Evolutionary conservation across 2,329 filamentous ascomycete genomes (phyloP).

Genomic region (Dryadomyces quercus-mongolicae): DNA sequence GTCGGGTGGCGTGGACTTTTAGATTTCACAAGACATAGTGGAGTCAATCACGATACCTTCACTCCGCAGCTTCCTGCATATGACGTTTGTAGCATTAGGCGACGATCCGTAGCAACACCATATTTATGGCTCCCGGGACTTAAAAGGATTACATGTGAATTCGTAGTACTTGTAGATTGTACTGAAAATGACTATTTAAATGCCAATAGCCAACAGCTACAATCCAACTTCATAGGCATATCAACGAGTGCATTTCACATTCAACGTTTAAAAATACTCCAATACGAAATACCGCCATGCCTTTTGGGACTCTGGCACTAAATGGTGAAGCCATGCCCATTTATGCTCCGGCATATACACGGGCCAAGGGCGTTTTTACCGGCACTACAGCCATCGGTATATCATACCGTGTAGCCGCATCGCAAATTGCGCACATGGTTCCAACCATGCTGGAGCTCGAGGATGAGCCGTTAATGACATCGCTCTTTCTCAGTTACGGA

Average conservation of each 20-base stretch:
- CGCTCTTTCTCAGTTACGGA: not conserved
- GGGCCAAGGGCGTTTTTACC: conserved; percentile 1
- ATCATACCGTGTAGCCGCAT: not conserved
- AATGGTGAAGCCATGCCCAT: conserved; percentile 1
- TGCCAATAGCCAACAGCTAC: too few relatives aligned
- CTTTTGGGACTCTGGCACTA: conserved; percentile 1
- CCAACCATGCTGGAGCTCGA: conserved; percentile 2
- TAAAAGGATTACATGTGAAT: too few relatives aligned
- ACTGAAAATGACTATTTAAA: too few relatives aligned
- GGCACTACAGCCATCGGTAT: not conserved
- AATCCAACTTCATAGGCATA: not conserved
- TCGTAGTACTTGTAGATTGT: too few relatives aligned
- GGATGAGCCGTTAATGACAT: conserved; percentile 1
- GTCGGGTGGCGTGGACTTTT: too few relatives aligned
- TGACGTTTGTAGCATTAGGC: too few relatives aligned
- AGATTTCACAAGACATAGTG: too few relatives aligned
- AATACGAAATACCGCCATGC: not conserved
- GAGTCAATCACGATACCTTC: too few relatives aligned
- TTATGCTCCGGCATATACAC: not conserved
- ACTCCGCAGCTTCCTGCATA: too few relatives aligned
- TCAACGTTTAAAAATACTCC: not conserved
- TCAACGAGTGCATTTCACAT: not conserved
- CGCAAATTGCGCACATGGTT: not conserved
- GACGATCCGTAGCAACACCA: too few relatives aligned
- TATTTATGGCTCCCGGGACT: too few relatives aligned